A percentile compares a stretch with the other conserved stretches of the same genome.
phyloP scores from a whole-genome alignment of 768 basidiomycete species.

The Phanerochaete carnosa region DNA sequence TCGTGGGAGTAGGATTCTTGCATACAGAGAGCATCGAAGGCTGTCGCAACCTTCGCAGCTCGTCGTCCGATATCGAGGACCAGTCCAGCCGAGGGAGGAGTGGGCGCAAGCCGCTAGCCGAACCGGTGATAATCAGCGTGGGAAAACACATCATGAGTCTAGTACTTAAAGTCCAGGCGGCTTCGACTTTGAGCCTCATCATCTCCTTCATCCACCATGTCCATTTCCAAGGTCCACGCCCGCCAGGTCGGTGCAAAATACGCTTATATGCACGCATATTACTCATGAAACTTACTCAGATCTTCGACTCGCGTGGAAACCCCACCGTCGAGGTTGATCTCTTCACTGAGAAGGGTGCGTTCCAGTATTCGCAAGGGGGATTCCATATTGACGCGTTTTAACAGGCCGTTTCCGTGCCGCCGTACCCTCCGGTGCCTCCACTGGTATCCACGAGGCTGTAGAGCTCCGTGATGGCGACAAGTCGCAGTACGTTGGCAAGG shows the following conservation, averaged over 20 bases:
- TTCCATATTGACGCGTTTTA: constrained; percentile 14
- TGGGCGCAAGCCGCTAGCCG: not conserved
- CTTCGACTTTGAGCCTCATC: constrained; percentile 16
- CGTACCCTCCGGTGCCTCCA: constrained; percentile 98
- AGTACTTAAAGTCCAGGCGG: constrained; percentile 13
- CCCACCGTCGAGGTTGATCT: constrained; percentile 95
- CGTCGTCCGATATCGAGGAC: not conserved
- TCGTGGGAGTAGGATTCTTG: not conserved
- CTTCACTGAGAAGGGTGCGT: constrained; percentile 78
- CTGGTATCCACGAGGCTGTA: constrained; percentile 96
- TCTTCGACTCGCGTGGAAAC: constrained; percentile 99
- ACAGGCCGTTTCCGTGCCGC: constrained; percentile 89
- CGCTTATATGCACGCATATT: not conserved
- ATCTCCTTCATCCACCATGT: constrained; percentile 53
- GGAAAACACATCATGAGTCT: constrained; percentile 22
- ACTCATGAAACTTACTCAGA: constrained; percentile 44
- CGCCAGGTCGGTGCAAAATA: constrained; percentile 63
- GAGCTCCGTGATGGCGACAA: constrained; percentile 98
- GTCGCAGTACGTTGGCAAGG: constrained; percentile 91
- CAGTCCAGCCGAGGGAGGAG: not conserved
- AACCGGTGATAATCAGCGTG: constrained; percentile 37
- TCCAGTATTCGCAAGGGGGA: not conserved
- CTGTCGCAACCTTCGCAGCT: not conserved
- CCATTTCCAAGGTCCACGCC: constrained; percentile 87
- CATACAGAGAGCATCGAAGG: not conserved